phyloP scores from a whole-genome alignment of 2,329 filamentous ascomycete species.

The Monosporascus cannonballus region DNA sequence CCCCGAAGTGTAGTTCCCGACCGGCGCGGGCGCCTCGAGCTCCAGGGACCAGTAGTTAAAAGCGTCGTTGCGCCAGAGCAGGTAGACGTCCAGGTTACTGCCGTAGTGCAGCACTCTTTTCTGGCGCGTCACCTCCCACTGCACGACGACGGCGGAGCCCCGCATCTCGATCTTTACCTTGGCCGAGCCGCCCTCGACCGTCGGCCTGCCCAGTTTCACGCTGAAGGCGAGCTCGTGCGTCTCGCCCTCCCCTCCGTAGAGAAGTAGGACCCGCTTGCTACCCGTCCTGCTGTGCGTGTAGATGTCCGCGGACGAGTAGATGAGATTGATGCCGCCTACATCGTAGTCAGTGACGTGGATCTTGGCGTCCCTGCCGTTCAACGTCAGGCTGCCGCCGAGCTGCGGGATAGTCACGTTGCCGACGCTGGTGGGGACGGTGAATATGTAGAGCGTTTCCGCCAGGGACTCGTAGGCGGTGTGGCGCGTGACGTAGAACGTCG shows the following conservation, averaged over 20 bases:
- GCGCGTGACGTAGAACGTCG: conserved; percentile 59
- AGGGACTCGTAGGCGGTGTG: conserved; percentile 60
- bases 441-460: conserved; percentile 52
- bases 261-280: conserved; percentile 34
- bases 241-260: conserved; percentile 59
- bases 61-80: conserved; percentile 45
- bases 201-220: no score
- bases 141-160: no score
- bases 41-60: conserved; percentile 64
- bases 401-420: conserved; percentile 54
- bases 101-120: no score
- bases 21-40: conserved; percentile 1
- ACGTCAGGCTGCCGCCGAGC: conserved; percentile 46
- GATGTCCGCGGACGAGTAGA: conserved; percentile 66
- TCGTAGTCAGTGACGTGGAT: conserved; percentile 62
- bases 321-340: conserved; percentile 47
- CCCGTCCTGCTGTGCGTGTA: conserved; percentile 56
- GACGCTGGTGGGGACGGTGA: conserved; percentile 55
- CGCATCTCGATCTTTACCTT: no score
- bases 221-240: conserved; percentile 51
- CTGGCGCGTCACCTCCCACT: no score
- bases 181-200: no score
- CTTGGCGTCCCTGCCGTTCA: conserved; percentile 62
- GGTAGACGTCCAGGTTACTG: conserved; percentile 4
- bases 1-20: no score